Evolutionary conservation across 805 yeast genomes (phyloP), one percentile per base, ranked within the genome.

Genomic region (Spathaspora boniae): DNA sequence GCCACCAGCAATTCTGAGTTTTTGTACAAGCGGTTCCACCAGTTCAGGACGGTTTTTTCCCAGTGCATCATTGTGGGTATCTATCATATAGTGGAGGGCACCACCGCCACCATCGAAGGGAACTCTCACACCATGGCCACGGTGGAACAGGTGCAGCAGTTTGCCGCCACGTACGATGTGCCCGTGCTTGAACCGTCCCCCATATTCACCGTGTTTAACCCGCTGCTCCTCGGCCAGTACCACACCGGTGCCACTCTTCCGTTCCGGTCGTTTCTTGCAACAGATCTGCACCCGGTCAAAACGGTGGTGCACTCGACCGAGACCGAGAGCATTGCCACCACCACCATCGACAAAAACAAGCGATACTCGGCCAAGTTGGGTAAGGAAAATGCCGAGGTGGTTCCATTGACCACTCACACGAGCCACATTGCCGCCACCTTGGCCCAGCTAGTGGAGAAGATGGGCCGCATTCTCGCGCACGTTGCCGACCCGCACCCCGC

Each of bases 251-350:
- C n/a, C n/a, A n/a, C n/a, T n/a, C n/a, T n/a, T n/a, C n/a, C 30
- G 25, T 19, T 17, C 12, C 24, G 16, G 21, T 25, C 18, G 18
- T 27, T 15, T 26, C 17, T 26, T 26, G 18, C 6, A 33, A 17
- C 11, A n/a, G n/a, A n/a, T n/a, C n/a, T n/a, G n/a, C n/a, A 28
- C 9, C 33, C 45, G 8, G 7, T 51, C 2, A 34, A 43, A 6
- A 44, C 54, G 5, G 36, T 43, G 5, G 41, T 62, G 6, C 41
- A 40, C 2, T 48, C 62, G 2, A 56, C 51, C 20, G 62, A 58
- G 21, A 47, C 59, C 3, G 71, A 66, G 34, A 47, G 43, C 16
- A 56, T 58, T 6, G 58, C 69, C 1, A 48, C 65, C 1, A 46
- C 53, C 5, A 61, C 70, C 4, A 45, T 62, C 7, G 45, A 41